These are phyloP conservation scores for Nakaseomyces nivariensis DNA, from an alignment of 1,139 yeast genomes.

Conservation along the genomic window DNA sequence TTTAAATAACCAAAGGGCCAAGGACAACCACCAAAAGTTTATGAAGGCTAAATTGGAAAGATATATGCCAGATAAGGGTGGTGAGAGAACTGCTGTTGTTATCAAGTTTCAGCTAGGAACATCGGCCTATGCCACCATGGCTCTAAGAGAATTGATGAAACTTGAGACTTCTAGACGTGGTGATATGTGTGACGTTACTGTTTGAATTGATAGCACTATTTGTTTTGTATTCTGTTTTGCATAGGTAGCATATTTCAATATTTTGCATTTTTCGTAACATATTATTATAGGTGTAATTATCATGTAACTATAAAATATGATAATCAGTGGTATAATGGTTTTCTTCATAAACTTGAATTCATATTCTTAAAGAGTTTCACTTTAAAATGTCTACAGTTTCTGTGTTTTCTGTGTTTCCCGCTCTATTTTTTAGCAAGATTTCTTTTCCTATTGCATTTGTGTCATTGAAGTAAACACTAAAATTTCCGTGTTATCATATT, in stretches of 20 bases:
- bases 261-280: background rate
- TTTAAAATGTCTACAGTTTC: too few species aligned
- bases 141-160: slow-evolving; percentile 83
- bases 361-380: too few species aligned
- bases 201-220: background rate
- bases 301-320: background rate
- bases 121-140: slow-evolving; percentile 97
- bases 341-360: too few species aligned
- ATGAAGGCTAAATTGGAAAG: slow-evolving; percentile 29
- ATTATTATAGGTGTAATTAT: background rate
- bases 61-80: slow-evolving; percentile 36
- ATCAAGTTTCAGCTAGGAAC: slow-evolving; percentile 71
- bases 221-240: background rate
- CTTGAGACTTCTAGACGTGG: slow-evolving; percentile 66
- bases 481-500: too few species aligned
- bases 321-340: too few species aligned
- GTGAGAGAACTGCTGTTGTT: slow-evolving; percentile 57
- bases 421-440: too few species aligned
- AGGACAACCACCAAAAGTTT: slow-evolving; percentile 27
- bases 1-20: slow-evolving; percentile 36
- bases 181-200: slow-evolving; percentile 35
- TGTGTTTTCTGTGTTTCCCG: background rate
- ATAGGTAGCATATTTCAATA: background rate
- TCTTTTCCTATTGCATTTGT: too few species aligned
- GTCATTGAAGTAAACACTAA: too few species aligned